These are phyloP conservation scores for Drechslerella stenobrocha DNA, from an alignment of 2,329 filamentous ascomycete genomes.

Conservation along the genomic window DNA sequence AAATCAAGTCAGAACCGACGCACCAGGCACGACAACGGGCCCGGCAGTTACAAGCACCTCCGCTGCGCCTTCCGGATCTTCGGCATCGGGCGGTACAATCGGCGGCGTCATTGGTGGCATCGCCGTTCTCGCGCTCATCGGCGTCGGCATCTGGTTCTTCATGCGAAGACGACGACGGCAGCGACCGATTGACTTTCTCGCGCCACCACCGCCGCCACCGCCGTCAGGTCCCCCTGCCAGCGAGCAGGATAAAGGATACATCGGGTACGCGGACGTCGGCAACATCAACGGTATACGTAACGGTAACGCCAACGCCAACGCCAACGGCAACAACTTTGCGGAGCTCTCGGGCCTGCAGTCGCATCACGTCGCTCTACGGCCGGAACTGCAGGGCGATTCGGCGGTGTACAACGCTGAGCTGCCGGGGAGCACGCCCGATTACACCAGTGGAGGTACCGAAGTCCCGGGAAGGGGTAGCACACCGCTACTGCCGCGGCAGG, in stretches of 20 bases:
- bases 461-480: neutral
- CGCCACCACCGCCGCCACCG: constrained; percentile 20
- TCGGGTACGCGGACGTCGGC: neutral
- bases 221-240: constrained; percentile 1
- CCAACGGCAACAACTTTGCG: no score
- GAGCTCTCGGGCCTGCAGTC: neutral
- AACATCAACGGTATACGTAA: no score
- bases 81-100: constrained; percentile 22
- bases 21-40: constrained; percentile 7
- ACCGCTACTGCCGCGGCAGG: neutral
- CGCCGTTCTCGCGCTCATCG: constrained; percentile 16
- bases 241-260: constrained; percentile 15
- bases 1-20: neutral
- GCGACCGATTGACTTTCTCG: constrained; percentile 4
- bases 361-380: constrained; percentile 3
- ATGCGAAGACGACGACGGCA: constrained; percentile 20
- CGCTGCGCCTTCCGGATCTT: constrained; percentile 3
- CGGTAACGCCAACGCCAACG: no score
- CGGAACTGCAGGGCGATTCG: constrained; percentile 21
- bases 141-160: constrained; percentile 26
- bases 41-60: neutral
- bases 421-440: constrained; percentile 1
- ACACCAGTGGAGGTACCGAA: neutral
- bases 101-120: constrained; percentile 35
- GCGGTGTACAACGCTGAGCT: constrained; percentile 8